Conservation (phyloP, 345 rosid species). For the Camelina laxa region DNA sequence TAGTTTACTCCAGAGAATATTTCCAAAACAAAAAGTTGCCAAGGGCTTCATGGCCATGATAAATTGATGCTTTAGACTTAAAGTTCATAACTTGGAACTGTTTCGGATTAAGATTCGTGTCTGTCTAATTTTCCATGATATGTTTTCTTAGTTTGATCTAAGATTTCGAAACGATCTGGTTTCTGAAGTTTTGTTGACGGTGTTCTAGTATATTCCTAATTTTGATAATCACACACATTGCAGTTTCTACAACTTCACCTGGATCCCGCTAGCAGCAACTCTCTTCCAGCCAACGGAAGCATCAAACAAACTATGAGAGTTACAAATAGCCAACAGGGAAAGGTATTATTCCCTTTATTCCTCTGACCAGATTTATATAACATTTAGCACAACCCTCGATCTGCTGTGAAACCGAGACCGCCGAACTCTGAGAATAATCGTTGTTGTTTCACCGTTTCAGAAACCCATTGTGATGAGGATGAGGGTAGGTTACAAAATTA, state of each 20-base stretch:
- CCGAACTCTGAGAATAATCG: conserved; percentile 9
- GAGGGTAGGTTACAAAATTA: conserved; percentile 81
- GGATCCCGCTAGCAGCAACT: conserved; percentile 83
- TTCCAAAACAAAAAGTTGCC: background rate
- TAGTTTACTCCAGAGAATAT: background rate
- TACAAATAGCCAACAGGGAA: conserved; percentile 88
- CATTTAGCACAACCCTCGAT: background rate
- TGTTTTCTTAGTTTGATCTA: conserved; percentile 10
- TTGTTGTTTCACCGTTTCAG: conserved; percentile 49
- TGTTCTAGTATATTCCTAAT: conserved; percentile 8
- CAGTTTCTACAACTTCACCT: conserved; percentile 96
- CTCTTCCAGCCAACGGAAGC: conserved; percentile 66
- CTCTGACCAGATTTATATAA: background rate
- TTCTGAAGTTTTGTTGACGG: background rate
- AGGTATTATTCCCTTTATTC: conserved; percentile 53
- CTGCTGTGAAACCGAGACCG: conserved; percentile 14
- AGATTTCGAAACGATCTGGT: background rate
- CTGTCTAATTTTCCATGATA: background rate
- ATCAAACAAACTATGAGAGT: conserved; percentile 75
- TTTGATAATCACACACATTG: conserved; percentile 27
- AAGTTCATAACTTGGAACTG: background rate
- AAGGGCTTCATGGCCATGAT: conserved; percentile 3
- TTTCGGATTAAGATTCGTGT: background rate
- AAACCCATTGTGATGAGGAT: conserved; percentile 88
- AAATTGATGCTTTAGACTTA: conserved; percentile 2